Evolutionary conservation across 768 basidiomycete genomes (phyloP), one percentile per base, ranked within the genome.

Genomic region (Boletus subparvulus): DNA sequence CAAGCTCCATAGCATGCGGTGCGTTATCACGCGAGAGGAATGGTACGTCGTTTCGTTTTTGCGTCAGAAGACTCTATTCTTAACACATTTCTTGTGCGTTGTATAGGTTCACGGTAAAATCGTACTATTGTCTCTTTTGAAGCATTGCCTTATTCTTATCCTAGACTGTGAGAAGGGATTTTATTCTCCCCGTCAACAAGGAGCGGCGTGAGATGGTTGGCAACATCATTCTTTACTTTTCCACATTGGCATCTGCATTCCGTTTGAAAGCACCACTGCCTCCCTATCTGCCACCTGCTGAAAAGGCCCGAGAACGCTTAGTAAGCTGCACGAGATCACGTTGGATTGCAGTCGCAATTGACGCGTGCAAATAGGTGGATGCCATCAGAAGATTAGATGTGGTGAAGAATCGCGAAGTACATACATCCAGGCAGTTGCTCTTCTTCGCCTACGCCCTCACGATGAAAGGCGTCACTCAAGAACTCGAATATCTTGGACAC

Each of bases 161-260:
- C 33, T 44, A 95, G 92, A 85, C 79, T 52, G 91, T 98, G 21
- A 80, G 90, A 42, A 76, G 80, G 30, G 93, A 96, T 54, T 98
- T 97, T 64, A 91, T 98, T 60, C 70, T 92, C 3, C 95, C 96
- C 1, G 94, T 96, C 46, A 97, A 90, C 66, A 82, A 76, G 66
- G 88, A 97, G 64, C 81, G 96, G 21, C 85, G 89, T 4, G 95
- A 97, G 68, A 92, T 99, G 91, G 92, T 86, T 46, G 95, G 95
- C 37, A 96, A 93, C 71, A 90, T 98, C 58, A 89, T 98, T 55
- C 81, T 99, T 11, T 93, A 87, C 69, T 89, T 94, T 69, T 90
- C 92, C 1, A 84, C 83, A 0, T 78, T 95, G 32, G 84, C 91
- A 4, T 83, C 89, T 2, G 87, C 88, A 1, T 91, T 95, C 70